Conservation (phyloP, 148 eudicot genomes). For the Polygonum aviculare region DNA sequence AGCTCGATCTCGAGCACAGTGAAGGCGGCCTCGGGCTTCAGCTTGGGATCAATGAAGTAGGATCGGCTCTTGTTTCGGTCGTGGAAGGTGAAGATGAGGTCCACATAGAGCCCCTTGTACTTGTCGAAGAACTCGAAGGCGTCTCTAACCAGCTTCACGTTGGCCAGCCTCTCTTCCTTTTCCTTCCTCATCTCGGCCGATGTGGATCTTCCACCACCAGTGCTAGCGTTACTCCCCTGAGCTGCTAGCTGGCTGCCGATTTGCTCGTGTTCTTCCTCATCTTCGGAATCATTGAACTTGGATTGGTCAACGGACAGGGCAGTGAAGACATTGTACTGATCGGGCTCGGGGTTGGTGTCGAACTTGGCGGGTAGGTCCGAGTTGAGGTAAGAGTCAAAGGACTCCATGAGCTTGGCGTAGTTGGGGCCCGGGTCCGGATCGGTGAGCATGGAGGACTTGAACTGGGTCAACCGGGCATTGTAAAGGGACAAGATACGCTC, state of each 20-base stretch:
- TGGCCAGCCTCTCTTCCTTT: constrained; percentile 3
- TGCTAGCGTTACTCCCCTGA: not conserved
- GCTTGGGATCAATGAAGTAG: constrained; percentile 24
- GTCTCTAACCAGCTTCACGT: constrained; percentile 20
- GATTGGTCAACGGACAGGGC: not conserved
- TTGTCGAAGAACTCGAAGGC: constrained; percentile 26
- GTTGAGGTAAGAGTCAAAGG: constrained; percentile 25
- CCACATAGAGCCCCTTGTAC: constrained; percentile 42
- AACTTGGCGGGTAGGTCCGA: constrained; percentile 25
- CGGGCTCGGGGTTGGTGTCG: constrained; percentile 22
- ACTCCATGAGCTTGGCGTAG: constrained; percentile 38
- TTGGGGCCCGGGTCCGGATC: constrained; percentile 36
- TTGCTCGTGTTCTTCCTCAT: not conserved
- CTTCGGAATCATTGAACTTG: not conserved
- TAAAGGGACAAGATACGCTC: constrained; percentile 23
- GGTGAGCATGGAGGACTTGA: constrained; percentile 23
- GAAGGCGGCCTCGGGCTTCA: constrained; percentile 31
- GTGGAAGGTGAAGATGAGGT: constrained; percentile 38
- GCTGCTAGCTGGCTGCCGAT: not conserved
- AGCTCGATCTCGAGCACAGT: constrained; percentile 43
- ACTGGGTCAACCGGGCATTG: constrained; percentile 20
- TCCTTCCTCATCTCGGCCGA: not conserved
- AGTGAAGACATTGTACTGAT: constrained; percentile 3
- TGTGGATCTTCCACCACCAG: not conserved
- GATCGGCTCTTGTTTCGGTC: constrained; percentile 30